phyloP scores from a whole-genome alignment of 306 rosid genomes.

The Crotalaria pallida region DNA sequence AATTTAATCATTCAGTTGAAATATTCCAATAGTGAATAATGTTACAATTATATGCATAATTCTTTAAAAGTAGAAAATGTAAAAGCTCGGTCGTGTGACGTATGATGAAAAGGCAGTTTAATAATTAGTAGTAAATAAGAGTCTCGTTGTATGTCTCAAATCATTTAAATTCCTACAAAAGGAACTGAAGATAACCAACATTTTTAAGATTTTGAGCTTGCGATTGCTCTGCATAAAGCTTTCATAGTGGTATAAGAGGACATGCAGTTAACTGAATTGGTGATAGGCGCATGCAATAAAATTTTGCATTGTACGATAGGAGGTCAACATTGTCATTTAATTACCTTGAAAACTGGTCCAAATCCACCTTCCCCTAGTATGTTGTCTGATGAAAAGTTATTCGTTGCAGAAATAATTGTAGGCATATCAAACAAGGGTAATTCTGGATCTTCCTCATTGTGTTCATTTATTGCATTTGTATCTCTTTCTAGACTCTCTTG shows the following conservation, averaged over 20 bases:
- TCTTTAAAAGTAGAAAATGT: neutral
- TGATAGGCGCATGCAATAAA: neutral
- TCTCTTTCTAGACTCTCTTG: neutral
- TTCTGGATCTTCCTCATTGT: conserved; percentile 26
- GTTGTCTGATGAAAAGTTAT: conserved; percentile 22
- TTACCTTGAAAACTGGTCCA: conserved; percentile 34
- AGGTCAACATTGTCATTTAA: neutral
- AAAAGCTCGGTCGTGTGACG: neutral
- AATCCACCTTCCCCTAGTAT: conserved; percentile 31
- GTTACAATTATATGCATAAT: neutral
- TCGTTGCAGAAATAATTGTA: conserved; percentile 25
- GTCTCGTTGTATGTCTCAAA: neutral
- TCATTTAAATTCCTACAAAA: neutral
- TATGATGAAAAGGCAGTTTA: neutral
- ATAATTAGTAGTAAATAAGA: no score
- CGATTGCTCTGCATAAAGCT: no score
- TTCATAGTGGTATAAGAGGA: no score
- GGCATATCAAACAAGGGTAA: conserved; percentile 35
- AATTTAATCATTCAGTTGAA: neutral
- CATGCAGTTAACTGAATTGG: no score
- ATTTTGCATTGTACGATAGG: neutral
- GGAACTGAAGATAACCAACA: no score
- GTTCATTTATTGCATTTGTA: neutral
- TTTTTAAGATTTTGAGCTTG: neutral
- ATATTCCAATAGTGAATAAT: neutral